These are phyloP conservation scores for Plicaturopsis crispa DNA, from an alignment of 768 basidiomycete species.

Conservation along the genomic window DNA sequence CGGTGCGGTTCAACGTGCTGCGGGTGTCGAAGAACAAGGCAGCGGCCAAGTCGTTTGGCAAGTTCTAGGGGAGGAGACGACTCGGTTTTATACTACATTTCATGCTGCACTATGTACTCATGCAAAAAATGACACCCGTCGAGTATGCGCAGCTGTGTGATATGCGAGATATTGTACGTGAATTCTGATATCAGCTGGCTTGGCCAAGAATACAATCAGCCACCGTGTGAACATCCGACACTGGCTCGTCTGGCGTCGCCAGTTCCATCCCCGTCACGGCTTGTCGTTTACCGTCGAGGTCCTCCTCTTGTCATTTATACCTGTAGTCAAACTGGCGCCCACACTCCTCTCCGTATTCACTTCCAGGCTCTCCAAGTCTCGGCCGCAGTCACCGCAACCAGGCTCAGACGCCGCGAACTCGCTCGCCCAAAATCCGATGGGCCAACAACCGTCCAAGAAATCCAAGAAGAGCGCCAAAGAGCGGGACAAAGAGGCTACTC, in stretches of 20 bases:
- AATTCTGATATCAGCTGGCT: too few species aligned
- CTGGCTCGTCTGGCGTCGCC: too few species aligned
- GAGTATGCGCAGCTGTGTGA: too few species aligned
- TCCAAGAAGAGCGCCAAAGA: constrained; percentile 65
- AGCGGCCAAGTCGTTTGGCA: constrained; percentile 83
- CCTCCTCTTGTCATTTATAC: too few species aligned
- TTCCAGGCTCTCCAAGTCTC: constrained; percentile 62
- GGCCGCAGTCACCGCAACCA: constrained; percentile 67
- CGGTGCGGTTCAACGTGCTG: constrained; percentile 98
- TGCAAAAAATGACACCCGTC: constrained; percentile 22
- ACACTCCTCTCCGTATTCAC: constrained; percentile 73
- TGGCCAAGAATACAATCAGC: too few species aligned
- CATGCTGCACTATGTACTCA: constrained; percentile 19
- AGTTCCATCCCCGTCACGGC: too few species aligned
- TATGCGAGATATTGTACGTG: too few species aligned
- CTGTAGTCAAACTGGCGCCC: constrained; percentile 79
- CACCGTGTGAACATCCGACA: too few species aligned
- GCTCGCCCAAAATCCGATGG: constrained; percentile 53
- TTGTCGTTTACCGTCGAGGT: constrained; percentile 7
- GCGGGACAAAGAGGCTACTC: constrained; percentile 47
- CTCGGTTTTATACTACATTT: constrained; percentile 13
- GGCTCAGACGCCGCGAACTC: constrained; percentile 30
- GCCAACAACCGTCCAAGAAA: constrained; percentile 82
- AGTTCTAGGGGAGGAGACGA: constrained; percentile 71
- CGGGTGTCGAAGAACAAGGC: constrained; percentile 94